Base-by-base conservation (phyloP, 2,329 filamentous ascomycete species). In the Epichloe brachyelytri region DNA sequence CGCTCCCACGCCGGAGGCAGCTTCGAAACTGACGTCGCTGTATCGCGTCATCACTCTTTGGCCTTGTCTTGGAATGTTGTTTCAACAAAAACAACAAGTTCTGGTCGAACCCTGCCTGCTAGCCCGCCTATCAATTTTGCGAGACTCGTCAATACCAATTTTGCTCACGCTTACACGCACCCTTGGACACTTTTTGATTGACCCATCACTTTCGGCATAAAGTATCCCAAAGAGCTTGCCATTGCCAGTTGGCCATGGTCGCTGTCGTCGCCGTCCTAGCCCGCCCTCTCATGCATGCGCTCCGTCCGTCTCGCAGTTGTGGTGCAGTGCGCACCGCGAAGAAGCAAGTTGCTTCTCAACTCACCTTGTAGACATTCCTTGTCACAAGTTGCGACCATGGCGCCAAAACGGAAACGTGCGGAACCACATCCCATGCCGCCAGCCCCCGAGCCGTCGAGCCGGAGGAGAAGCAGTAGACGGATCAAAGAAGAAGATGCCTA, bases 401-500 rank as follows among this genome's bases (percentile, higher is more conserved):
- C 61, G 2, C 40, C 63, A 4, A 74, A 72, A 55, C 64, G 70
- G 46, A 72, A 70, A 56, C 66, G 63, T 50, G 48, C 41, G 8
- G 58, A 50, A 5, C 50, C 54, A 11, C 58, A 61, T n/a, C 55
- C 57, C 11, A 2, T n/a, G n/a, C 14, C 33, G 10, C 30, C 34
- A 14, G 19, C 46, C 22, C 51, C 58, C 3, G 58, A 63, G 20
- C 53, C 38, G 1, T 57, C 57, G 0, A 56, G 62, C 19, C 58
- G 65, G 34, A 65, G 61, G 43, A 61, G 62, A 41, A 62, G 57
- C 34, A 59, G 58, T 50, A 58, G 57, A 34, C 45, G 39, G 33
- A 36, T 52, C 17, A 51, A 43, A 15, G 38, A 33, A 17, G 49
- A 56, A 10, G 51, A 53, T 15, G 53, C 48, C 12, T 36, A 30